Evolutionary conservation across 2,329 filamentous ascomycete species (phyloP).

Genomic region (Pseudopithomyces chartarum): DNA sequence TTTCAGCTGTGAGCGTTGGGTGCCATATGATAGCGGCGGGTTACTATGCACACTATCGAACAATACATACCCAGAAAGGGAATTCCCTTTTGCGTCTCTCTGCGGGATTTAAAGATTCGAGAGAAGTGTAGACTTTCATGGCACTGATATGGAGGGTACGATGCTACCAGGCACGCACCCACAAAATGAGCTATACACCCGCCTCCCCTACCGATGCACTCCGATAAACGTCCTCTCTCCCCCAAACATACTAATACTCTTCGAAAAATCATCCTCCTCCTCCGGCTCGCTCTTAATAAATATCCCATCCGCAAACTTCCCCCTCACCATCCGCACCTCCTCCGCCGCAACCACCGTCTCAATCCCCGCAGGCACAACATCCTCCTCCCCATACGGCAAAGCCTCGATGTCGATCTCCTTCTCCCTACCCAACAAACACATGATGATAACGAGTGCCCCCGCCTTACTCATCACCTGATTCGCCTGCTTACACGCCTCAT

Average conservation of each 20-base stretch:
- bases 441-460: conserved; percentile 80
- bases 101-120: no score
- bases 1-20: conserved; percentile 13
- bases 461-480: conserved; percentile 96
- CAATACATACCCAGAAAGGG: no score
- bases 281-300: conserved; percentile 44
- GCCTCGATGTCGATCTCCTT: conserved; percentile 79
- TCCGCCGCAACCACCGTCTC: conserved; percentile 81
- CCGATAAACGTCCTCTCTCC: conserved; percentile 42
- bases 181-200: no score
- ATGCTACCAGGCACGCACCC: no score
- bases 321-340: conserved; percentile 61
- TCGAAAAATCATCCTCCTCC: conserved; percentile 35
- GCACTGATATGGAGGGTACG: no score
- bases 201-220: conserved; percentile 22
- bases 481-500: conserved; percentile 79
- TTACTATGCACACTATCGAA: no score
- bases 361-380: conserved; percentile 68
- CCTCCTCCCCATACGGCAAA: conserved; percentile 84
- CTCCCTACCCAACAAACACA: conserved; percentile 72
- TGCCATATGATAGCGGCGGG: no score
- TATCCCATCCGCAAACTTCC: conserved; percentile 46
- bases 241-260: conserved; percentile 40
- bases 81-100: no score
- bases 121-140: no score